Base-by-base conservation (phyloP, 805 yeast species). In the Ogataea ramenticola region DNA sequence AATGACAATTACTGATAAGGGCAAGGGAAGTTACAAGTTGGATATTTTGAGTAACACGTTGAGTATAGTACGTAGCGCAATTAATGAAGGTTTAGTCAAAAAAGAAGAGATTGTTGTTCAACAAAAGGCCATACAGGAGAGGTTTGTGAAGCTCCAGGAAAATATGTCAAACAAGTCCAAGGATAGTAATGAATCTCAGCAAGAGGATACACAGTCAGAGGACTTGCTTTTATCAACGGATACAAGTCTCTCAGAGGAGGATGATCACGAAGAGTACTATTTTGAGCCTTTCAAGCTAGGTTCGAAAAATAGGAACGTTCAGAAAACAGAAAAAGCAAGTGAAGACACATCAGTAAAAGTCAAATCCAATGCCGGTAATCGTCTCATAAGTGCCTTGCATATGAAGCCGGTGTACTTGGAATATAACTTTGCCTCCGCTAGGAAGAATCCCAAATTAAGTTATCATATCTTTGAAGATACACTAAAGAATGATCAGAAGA, bases 391-490 rank as follows among this genome's bases (percentile, higher is more conserved):
- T 11, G 55, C 60, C 15, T 34, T 58, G 32, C 47, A 54, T 22
- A 33, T 60, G 30, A 46, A 47, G 30, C 62, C 64, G 8, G 52
- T 58, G 4, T 45, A 56, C 40, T 49, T 58, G 29, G 62, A 57
- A 34, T 51, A 50, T 42, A 56, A 57, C 39, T 61, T 63, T 5
- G 48, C 50, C 5, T 56, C 61, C 6, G 54, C 59, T 2, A 52
- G 47, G 41, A 56, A 53, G 39, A 15, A 15, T 30, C 41, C 26
- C 2, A 12, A 16, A 20, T 29, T 24, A 31, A 31, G 17, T 22
- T 20, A 31, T 34, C 45, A 35, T 39, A 45, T 21, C 5, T 16
- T 37, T 4, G 40, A 37, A 37, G 32, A 37, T 16, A 26, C 40
- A 16, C 10, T 26, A n/a, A 37, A 16, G 16, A 37, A 37, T 26